Evolutionary conservation across 2,329 filamentous ascomycete genomes (phyloP).

Genomic region (Colletotrichum ledebouriae): DNA sequence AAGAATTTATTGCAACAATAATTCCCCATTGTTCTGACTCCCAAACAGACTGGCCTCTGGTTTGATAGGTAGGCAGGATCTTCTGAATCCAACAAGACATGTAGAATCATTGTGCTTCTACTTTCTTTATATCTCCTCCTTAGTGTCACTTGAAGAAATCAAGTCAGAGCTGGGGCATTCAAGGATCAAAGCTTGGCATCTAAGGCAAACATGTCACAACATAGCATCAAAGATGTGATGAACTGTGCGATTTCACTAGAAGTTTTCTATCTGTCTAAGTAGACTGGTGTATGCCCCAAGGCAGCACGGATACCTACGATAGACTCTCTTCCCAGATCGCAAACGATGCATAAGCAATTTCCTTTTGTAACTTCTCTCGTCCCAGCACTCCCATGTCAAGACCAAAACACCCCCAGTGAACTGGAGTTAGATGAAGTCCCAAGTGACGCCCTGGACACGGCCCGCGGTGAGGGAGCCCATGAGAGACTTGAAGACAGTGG

Average conservation of each 20-base stretch:
- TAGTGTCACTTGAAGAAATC: no score
- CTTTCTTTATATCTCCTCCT: no score
- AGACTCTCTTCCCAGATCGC: background rate
- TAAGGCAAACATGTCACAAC: no score
- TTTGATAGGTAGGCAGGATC: background rate
- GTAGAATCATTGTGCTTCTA: no score
- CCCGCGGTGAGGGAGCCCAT: conserved; percentile 27
- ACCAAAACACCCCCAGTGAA: no score
- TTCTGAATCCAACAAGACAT: background rate
- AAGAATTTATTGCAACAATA: no score
- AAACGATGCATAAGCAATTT: background rate
- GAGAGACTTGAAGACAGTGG: conserved; percentile 25
- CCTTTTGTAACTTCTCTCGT: background rate
- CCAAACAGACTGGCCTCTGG: no score
- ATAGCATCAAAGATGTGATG: background rate
- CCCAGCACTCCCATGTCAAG: background rate
- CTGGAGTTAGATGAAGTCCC: background rate
- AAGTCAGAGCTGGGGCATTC: no score
- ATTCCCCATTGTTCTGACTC: no score
- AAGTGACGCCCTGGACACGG: conserved; percentile 14
- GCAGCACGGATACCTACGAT: background rate
- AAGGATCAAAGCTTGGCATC: no score
- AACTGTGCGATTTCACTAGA: conserved; percentile 6
- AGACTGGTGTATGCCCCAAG: background rate
- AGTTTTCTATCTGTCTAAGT: background rate